A percentile compares a stretch with the other conserved stretches of the same genome.
Evolutionary conservation across 768 basidiomycete species (phyloP).

Genomic region (Trametes coccinea): DNA sequence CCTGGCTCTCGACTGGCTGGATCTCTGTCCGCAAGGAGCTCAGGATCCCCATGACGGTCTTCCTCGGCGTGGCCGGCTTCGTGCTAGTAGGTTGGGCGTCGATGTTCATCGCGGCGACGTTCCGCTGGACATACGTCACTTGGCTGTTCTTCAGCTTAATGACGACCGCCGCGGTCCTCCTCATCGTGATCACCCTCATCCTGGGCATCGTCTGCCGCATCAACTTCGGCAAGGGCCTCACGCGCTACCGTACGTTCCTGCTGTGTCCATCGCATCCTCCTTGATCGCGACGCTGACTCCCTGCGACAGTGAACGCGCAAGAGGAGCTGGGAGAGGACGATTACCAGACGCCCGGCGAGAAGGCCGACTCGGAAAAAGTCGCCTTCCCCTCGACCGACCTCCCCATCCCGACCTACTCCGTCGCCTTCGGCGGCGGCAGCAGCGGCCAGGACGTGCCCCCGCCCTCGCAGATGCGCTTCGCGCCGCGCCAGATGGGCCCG

Average conservation of each 20-base stretch:
- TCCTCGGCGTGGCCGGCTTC: conserved; percentile 57
- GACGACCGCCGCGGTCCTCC: conserved; percentile 54
- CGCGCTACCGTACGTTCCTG: conserved; percentile 56
- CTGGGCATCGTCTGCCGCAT: conserved; percentile 66
- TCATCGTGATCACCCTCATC: conserved; percentile 55
- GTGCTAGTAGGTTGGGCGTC: conserved; percentile 71
- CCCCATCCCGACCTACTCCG: conserved; percentile 57
- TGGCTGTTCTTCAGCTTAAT: conserved; percentile 77
- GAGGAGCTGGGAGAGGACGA: conserved; percentile 47
- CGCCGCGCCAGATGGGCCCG: conserved; percentile 42
- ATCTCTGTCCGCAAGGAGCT: conserved; percentile 70
- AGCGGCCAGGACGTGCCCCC: conserved; percentile 37
- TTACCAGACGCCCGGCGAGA: conserved; percentile 40
- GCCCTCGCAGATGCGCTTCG: conserved; percentile 40
- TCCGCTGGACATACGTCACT: conserved; percentile 73
- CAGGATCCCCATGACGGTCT: conserved; percentile 57
- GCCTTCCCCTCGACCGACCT: conserved; percentile 58
- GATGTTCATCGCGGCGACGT: conserved; percentile 72
- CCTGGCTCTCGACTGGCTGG: conserved; percentile 76
- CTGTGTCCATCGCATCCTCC: neutral
- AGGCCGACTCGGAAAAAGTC: conserved; percentile 47
- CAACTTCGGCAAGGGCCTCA: conserved; percentile 78
- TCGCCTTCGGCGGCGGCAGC: conserved; percentile 35
- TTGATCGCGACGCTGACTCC: conserved; percentile 10
- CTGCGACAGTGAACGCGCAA: conserved; percentile 51